Conservation (phyloP, 129 eudicot species). For the Ambrosia trifida region DNA sequence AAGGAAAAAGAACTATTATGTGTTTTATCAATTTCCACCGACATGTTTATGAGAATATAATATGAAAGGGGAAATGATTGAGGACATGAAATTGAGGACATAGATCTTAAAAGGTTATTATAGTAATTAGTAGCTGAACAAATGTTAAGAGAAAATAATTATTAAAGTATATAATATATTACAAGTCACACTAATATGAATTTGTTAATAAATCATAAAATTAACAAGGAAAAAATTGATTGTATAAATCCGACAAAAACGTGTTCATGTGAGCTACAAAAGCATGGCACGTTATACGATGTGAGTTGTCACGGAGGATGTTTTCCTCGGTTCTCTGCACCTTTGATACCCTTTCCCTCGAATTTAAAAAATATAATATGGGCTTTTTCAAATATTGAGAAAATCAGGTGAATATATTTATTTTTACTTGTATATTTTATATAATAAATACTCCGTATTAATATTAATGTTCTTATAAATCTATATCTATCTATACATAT, state of each 20-base stretch:
- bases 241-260: conserved; percentile 24
- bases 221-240: background rate
- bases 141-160: too few relatives aligned
- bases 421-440: background rate
- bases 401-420: background rate
- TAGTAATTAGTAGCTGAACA: background rate
- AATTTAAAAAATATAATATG: too few relatives aligned
- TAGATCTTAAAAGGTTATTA: conserved; percentile 27
- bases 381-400: background rate
- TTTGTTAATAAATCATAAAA: background rate
- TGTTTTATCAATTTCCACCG: conserved; percentile 27
- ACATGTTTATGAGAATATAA: conserved; percentile 24
- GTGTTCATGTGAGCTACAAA: conserved; percentile 27
- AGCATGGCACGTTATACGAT: conserved; percentile 35
- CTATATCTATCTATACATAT: too few relatives aligned
- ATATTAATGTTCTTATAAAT: too few relatives aligned
- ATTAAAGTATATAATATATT: too few relatives aligned
- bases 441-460: too few relatives aligned
- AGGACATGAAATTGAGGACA: conserved; percentile 39
- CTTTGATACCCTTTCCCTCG: background rate
- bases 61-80: conserved; percentile 32
- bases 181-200: background rate
- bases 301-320: conserved; percentile 41
- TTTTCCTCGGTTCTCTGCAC: conserved; percentile 26
- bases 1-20: background rate